Conservation (phyloP, 1,284 basidiomycete genomes). For the Athelia psychrophila region DNA sequence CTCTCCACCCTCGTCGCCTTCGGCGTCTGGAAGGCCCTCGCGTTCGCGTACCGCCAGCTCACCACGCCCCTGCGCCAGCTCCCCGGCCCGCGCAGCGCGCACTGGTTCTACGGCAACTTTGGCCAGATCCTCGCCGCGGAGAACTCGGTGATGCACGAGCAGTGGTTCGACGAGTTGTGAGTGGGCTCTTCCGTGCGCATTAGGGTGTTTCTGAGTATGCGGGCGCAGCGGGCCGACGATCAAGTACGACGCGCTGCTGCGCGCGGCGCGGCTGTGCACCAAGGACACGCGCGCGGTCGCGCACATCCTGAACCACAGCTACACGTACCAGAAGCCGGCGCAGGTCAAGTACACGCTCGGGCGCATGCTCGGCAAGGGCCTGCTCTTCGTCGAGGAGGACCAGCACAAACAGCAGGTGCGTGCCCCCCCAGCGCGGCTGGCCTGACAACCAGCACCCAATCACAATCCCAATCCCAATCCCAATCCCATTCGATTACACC, state of each 20-base stretch:
- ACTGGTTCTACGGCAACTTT: constrained; percentile 53
- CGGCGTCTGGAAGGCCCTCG: constrained; percentile 28
- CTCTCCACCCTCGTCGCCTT: constrained; percentile 19
- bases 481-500: too few species aligned
- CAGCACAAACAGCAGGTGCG: constrained; percentile 1
- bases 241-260: constrained; percentile 42
- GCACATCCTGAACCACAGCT: constrained; percentile 44
- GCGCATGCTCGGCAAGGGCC: constrained; percentile 44
- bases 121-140: constrained; percentile 39
- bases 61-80: constrained; percentile 43
- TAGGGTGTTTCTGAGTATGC: not conserved
- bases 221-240: constrained; percentile 45
- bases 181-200: not conserved
- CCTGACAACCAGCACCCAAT: too few species aligned
- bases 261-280: constrained; percentile 45
- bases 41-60: constrained; percentile 22
- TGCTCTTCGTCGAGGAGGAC: not conserved
- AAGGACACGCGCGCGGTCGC: constrained; percentile 47
- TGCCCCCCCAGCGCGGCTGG: too few species aligned
- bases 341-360: constrained; percentile 30
- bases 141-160: constrained; percentile 39
- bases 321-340: constrained; percentile 46
- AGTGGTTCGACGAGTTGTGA: constrained; percentile 49
- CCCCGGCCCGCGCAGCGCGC: constrained; percentile 47
- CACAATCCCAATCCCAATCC: too few species aligned